These are phyloP conservation scores for Lepiota venenata DNA, from an alignment of 768 basidiomycete species.

Conservation along the genomic window DNA sequence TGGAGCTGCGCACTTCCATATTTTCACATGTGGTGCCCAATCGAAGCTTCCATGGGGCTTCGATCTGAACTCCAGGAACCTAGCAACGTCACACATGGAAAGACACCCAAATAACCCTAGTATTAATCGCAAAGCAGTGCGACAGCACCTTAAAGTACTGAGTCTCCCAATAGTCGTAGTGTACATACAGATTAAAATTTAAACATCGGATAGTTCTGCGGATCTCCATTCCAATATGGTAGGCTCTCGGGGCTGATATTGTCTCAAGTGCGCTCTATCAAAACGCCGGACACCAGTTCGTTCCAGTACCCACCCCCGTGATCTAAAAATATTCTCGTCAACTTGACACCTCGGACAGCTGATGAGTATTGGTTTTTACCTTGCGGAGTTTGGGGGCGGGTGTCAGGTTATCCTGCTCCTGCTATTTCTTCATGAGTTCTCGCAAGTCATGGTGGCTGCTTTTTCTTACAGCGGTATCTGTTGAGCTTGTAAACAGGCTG, in stretches of 20 bases:
- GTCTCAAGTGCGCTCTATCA: not conserved
- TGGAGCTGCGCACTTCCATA: no score
- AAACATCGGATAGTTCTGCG: not conserved
- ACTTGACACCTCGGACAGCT: no score
- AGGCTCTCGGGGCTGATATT: constrained; percentile 6
- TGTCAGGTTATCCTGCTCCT: not conserved
- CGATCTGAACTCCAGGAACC: no score
- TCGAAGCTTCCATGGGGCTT: no score
- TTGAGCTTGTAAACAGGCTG: not conserved
- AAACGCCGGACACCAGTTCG: not conserved
- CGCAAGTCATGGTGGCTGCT: no score
- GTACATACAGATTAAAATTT: not conserved
- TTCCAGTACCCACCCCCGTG: not conserved
- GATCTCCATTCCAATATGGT: constrained; percentile 2
- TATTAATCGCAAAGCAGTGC: no score
- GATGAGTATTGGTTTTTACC: not conserved
- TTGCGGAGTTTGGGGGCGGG: not conserved
- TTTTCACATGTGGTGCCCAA: no score
- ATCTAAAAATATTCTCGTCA: no score
- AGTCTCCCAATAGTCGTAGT: not conserved
- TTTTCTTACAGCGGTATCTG: not conserved
- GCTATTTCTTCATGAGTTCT: not conserved
- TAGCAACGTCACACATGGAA: no score
- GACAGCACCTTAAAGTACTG: not conserved
- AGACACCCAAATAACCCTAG: no score